Percentiles rank a stretch among this genome's conserved stretches.
Conservation (phyloP, 2,329 filamentous ascomycete species). For the Aspergillus transmontanensis region DNA sequence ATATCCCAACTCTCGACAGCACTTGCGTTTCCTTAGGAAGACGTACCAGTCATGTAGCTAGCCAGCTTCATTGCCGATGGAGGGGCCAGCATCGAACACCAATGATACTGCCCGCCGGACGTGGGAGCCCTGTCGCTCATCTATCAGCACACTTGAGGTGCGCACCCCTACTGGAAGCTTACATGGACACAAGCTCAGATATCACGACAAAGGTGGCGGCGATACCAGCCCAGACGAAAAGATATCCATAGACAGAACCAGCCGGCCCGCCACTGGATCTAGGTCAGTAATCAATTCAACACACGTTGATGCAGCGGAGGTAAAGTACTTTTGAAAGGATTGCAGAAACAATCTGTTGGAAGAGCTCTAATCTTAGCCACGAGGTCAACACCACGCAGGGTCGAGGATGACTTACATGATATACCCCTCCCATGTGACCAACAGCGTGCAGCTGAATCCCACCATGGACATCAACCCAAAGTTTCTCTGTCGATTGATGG, state of each 20-base stretch:
- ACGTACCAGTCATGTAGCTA: conserved; percentile 40
- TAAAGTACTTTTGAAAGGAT: conserved; percentile 25
- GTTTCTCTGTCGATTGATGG: conserved; percentile 33
- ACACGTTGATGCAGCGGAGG: background rate
- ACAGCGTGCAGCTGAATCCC: conserved; percentile 44
- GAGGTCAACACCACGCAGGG: background rate
- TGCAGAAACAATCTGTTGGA: conserved; percentile 20
- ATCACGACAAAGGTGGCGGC: conserved; percentile 30
- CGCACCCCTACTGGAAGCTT: no score
- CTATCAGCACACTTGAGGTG: background rate
- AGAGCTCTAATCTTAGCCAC: background rate
- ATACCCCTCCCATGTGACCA: conserved; percentile 45
- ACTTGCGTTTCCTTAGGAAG: background rate
- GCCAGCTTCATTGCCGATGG: conserved; percentile 35
- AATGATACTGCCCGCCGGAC: conserved; percentile 44
- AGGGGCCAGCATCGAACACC: conserved; percentile 46
- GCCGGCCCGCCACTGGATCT: conserved; percentile 33
- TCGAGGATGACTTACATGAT: conserved; percentile 29
- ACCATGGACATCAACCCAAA: conserved; percentile 45
- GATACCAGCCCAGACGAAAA: conserved; percentile 37
- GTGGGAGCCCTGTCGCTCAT: conserved; percentile 31
- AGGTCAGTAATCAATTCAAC: background rate
- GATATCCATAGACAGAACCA: conserved; percentile 35
- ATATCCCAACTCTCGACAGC: background rate
- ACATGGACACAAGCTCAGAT: conserved; percentile 39